Conservation (phyloP, 1,284 basidiomycete species). For the Papiliotrema fonsecae region DNA sequence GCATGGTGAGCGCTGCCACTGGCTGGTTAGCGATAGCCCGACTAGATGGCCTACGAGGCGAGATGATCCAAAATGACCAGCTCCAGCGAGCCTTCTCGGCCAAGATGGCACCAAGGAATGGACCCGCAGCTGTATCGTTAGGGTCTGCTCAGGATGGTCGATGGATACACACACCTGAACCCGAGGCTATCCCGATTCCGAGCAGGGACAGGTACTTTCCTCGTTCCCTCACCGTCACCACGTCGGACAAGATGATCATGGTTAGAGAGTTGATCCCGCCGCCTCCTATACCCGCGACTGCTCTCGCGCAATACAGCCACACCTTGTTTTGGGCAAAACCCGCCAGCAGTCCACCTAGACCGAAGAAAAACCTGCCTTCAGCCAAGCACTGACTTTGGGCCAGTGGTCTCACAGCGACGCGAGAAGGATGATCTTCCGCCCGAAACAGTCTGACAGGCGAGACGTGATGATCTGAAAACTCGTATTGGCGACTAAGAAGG, state of each 20-base stretch:
- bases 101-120: constrained; percentile 26
- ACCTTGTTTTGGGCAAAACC: constrained; percentile 29
- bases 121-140: constrained; percentile 15
- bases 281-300: constrained; percentile 50
- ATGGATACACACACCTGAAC: constrained; percentile 12
- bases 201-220: constrained; percentile 45
- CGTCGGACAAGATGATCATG: constrained; percentile 48
- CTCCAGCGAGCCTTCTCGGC: constrained; percentile 24
- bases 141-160: background rate
- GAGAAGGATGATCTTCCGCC: constrained; percentile 23
- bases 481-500: constrained; percentile 32
- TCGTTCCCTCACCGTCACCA: constrained; percentile 47
- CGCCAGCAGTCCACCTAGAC: constrained; percentile 27
- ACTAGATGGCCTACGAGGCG: constrained; percentile 9
- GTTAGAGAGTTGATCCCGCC: constrained; percentile 49
- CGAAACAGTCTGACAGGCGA: constrained; percentile 31
- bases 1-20: constrained; percentile 20
- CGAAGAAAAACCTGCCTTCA: constrained; percentile 15
- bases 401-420: constrained; percentile 6
- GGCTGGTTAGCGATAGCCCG: background rate
- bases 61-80: constrained; percentile 35
- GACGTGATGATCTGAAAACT: constrained; percentile 27
- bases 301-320: constrained; percentile 41
- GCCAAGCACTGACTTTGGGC: background rate
- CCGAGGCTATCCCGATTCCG: constrained; percentile 28